phyloP scores from a whole-genome alignment of 78 protist species.

The Cavenderia fasciculata region DNA sequence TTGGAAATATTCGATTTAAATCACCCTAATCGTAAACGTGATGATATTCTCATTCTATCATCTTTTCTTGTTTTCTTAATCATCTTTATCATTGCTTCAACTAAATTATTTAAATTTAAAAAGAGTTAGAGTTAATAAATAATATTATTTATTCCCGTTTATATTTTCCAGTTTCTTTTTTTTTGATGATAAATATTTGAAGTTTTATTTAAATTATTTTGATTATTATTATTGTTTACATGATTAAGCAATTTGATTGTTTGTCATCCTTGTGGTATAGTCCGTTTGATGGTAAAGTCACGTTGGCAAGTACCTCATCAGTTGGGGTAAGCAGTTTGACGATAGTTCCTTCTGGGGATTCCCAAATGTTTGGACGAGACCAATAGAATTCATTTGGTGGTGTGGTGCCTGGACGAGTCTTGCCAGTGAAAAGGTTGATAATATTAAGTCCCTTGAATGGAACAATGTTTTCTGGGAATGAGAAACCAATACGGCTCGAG shows the following conservation, averaged over 20 bases:
- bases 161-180: too few species aligned
- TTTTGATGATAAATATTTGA: too few species aligned
- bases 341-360: constrained; percentile 45
- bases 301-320: neutral
- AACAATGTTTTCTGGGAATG: constrained; percentile 57
- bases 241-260: constrained; percentile 38
- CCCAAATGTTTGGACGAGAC: constrained; percentile 25
- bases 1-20: constrained; percentile 41
- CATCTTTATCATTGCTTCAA: too few species aligned
- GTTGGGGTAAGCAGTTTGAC: constrained; percentile 33
- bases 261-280: neutral
- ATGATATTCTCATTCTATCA: too few species aligned
- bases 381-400: constrained; percentile 56
- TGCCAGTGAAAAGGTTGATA: constrained; percentile 40
- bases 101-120: too few species aligned
- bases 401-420: constrained; percentile 16
- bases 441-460: constrained; percentile 40
- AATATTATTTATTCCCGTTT: too few species aligned
- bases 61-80: too few species aligned
- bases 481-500: constrained; percentile 12
- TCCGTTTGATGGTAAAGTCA: constrained; percentile 2
- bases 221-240: too few species aligned
- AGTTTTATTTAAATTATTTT: too few species aligned
- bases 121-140: too few species aligned
- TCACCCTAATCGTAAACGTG: too few species aligned